Evolutionary conservation across 495 filamentous ascomycete species (phyloP), one percentile per base, ranked within the genome.

Genomic region (Durotheca rogersii): DNA sequence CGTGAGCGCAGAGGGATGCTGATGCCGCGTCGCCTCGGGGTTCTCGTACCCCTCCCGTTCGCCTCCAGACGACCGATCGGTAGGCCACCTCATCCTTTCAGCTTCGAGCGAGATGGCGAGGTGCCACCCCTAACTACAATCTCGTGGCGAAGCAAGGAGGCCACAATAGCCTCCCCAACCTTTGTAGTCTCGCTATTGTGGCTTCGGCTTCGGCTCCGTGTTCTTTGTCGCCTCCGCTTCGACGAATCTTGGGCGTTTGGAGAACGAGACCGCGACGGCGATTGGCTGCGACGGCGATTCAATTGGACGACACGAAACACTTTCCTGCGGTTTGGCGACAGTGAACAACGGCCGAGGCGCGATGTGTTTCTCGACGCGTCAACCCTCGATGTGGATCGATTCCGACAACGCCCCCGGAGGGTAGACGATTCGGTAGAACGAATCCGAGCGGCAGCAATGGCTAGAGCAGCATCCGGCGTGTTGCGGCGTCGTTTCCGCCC

Each of bases 361-460:
- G 65, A 66, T 10, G 60, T 35, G 44, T 61, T 55, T 44, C 61
- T 51, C 3, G 63, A 60, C n/a, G 49, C 27, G 15, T 67, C 59
- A 17, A 67, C 15, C 31, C 68, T 51, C 23, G 67, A 71, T 14
- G 58, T 64, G 10, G 69, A 72, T 18, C 71, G 68, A 36, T 65
- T 58, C 18, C 71, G 62, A 33, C 61, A 61, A 14, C 71, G 69
- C 23, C 71, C 71, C 31, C 71, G 64, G 30, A 67, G 65, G 17
- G 64, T 69, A 39, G 64, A 58, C 31, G 71, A 72, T 18, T 72
- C 71, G 16, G 56, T 57, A 7, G 69, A 68, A n/a, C 60, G 60
- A 6, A 58, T 51, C 18, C 57, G 54, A 20, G 56, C 34, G 18
- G 56, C 14, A 14, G 47, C 41, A 35, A 53, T 46, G 11, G 47